These are phyloP conservation scores for Candida boidinii DNA, from an alignment of 805 yeast species.

Conservation along the genomic window DNA sequence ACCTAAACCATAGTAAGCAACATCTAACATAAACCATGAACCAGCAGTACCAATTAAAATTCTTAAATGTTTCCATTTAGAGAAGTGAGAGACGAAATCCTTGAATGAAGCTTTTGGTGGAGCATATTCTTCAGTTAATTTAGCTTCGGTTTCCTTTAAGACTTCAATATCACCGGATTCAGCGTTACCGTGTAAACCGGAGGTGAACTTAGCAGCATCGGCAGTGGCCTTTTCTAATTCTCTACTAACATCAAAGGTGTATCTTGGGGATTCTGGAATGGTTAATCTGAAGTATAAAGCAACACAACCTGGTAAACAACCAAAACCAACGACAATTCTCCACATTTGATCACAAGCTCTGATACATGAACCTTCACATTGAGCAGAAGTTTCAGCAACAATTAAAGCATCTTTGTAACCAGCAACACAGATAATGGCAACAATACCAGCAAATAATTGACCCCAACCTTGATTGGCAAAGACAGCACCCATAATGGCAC, in stretches of 20 bases:
- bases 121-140: conserved; percentile 26
- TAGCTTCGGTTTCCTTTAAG: conserved; percentile 38
- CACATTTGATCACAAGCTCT: conserved; percentile 89
- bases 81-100: conserved; percentile 68
- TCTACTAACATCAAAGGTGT: conserved; percentile 66
- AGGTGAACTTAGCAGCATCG: conserved; percentile 40
- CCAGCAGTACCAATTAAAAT: conserved; percentile 83
- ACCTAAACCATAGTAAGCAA: conserved; percentile 85
- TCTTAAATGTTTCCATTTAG: conserved; percentile 83
- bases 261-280: conserved; percentile 92
- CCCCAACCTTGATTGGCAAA: conserved; percentile 98
- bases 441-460: conserved; percentile 80
- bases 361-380: conserved; percentile 60
- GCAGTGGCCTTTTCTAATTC: conserved; percentile 50
- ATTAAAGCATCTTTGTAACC: conserved; percentile 62
- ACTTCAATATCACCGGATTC: conserved; percentile 32
- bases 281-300: conserved; percentile 89
- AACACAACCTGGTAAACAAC: conserved; percentile 79
- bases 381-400: conserved; percentile 41
- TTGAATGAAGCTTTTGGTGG: conserved; percentile 78
- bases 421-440: conserved; percentile 67
- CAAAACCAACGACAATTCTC: conserved; percentile 86
- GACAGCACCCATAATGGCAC: conserved; percentile 95
- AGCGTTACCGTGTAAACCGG: conserved; percentile 47
- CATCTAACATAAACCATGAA: conserved; percentile 85